Conservation (phyloP, 805 yeast species). For the Spathaspora hagerdaliae region DNA sequence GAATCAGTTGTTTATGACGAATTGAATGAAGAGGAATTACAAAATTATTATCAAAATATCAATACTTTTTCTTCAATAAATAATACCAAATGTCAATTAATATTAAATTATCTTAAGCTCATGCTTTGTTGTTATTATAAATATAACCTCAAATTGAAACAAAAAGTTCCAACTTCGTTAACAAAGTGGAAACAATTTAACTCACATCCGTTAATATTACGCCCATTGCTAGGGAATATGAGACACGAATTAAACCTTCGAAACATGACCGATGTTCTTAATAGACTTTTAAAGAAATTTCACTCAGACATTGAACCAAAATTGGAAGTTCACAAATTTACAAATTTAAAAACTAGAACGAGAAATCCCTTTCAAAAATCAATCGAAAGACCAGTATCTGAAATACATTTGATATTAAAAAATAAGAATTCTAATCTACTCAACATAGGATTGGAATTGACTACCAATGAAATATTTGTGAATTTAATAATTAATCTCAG, state of each 20-base stretch:
- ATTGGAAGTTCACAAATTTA: conserved; percentile 17
- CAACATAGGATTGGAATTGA: conserved; percentile 25
- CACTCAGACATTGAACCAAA: conserved; percentile 5
- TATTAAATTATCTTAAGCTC: conserved; percentile 51
- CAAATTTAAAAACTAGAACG: conserved; percentile 16
- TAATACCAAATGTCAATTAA: conserved; percentile 48
- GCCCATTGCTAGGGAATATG: conserved; percentile 58
- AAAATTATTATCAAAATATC: conserved; percentile 26
- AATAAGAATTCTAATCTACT: conserved; percentile 15
- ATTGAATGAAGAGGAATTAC: conserved; percentile 35
- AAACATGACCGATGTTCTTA: conserved; percentile 24
- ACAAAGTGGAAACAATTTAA: conserved; percentile 42
- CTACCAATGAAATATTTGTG: conserved; percentile 39
- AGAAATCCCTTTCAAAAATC: conserved; percentile 37
- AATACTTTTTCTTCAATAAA: conserved; percentile 26
- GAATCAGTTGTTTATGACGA: conserved; percentile 52
- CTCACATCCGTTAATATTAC: conserved; percentile 44
- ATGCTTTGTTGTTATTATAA: conserved; percentile 59
- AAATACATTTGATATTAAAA: conserved; percentile 20
- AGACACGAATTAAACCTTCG: conserved; percentile 46
- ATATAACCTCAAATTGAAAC: conserved; percentile 39
- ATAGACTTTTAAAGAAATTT: conserved; percentile 14
- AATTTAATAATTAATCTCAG: conserved; percentile 33
- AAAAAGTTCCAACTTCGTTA: conserved; percentile 44
- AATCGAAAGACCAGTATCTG: conserved; percentile 34